Evolutionary conservation across 2,329 filamentous ascomycete species (phyloP).

Genomic region (Aureobasidium sp.): DNA sequence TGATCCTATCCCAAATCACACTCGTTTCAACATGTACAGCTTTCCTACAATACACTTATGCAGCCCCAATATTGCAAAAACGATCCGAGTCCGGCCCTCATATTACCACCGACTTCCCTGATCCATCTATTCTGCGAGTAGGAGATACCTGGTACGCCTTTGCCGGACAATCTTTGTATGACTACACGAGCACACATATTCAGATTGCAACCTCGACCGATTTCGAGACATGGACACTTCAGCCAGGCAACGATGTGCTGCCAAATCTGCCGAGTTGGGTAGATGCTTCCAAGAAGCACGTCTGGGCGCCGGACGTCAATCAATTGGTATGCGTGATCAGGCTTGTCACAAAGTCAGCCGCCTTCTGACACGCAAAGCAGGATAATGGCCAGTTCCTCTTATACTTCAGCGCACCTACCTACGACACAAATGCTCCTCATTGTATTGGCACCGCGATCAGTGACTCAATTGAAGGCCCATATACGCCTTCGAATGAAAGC

Average conservation of each 20-base stretch:
- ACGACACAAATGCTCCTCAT: conserved; percentile 21
- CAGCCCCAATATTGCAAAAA: neutral
- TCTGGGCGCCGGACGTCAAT: conserved; percentile 33
- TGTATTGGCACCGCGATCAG: conserved; percentile 25
- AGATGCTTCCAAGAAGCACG: conserved; percentile 20
- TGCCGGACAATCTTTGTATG: conserved; percentile 26
- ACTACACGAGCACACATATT: conserved; percentile 24
- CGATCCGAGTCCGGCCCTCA: conserved; percentile 16
- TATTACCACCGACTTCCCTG: conserved; percentile 22
- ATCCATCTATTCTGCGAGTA: conserved; percentile 30
- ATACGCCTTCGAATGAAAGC: conserved; percentile 21
- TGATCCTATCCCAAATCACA: neutral
- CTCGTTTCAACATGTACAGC: neutral
- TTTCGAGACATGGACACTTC: conserved; percentile 27
- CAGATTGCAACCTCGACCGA: conserved; percentile 31
- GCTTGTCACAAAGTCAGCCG: neutral
- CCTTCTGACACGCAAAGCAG: neutral
- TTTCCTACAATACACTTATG: neutral
- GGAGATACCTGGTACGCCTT: conserved; percentile 32
- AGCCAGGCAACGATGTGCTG: conserved; percentile 27
- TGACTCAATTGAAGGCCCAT: conserved; percentile 23
- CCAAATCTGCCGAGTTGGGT: conserved; percentile 27
- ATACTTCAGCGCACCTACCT: conserved; percentile 26
- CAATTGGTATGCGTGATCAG: conserved; percentile 16
- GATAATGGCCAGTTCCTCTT: conserved; percentile 25